Evolutionary conservation across 2,329 filamentous ascomycete genomes (phyloP).

Genomic region (Cladosporium halotolerans): DNA sequence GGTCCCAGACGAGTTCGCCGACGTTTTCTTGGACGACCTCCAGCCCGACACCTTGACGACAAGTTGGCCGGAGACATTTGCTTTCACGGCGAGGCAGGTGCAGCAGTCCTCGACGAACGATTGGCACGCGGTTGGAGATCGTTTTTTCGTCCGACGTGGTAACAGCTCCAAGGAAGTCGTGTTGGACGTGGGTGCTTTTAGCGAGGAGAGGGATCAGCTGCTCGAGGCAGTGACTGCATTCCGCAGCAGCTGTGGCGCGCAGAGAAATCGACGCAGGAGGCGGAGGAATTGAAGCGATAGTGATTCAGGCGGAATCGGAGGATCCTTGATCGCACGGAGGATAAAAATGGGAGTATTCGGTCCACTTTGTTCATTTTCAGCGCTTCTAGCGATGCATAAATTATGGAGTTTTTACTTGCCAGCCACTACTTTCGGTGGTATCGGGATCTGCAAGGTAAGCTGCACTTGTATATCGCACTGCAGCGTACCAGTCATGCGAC

Average conservation of each 20-base stretch:
- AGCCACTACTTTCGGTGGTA: too few relatives aligned
- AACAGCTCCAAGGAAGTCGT: slow-evolving; percentile 40
- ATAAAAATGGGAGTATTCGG: too few relatives aligned
- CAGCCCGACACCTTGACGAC: neutral
- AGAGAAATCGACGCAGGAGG: neutral
- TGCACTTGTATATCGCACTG: too few relatives aligned
- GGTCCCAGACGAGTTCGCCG: neutral
- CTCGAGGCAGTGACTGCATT: neutral
- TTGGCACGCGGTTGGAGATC: slow-evolving; percentile 40
- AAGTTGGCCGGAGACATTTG: slow-evolving; percentile 20
- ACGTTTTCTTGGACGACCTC: slow-evolving; percentile 4
- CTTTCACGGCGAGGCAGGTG: slow-evolving; percentile 35
- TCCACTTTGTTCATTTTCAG: too few relatives aligned
- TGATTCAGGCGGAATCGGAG: too few relatives aligned
- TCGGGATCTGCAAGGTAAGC: too few relatives aligned
- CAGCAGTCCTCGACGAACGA: slow-evolving; percentile 37
- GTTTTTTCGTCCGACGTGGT: slow-evolving; percentile 44
- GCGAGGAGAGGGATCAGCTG: slow-evolving; percentile 5
- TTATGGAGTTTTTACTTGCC: too few relatives aligned
- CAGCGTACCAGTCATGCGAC: too few relatives aligned
- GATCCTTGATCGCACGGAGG: too few relatives aligned
- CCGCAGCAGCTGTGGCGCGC: neutral
- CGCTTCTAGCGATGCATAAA: too few relatives aligned
- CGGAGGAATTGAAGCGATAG: neutral
- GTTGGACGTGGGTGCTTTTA: slow-evolving; percentile 30